Conservation (phyloP, 2,329 filamentous ascomycete genomes). For the Diaporthe sp. region DNA sequence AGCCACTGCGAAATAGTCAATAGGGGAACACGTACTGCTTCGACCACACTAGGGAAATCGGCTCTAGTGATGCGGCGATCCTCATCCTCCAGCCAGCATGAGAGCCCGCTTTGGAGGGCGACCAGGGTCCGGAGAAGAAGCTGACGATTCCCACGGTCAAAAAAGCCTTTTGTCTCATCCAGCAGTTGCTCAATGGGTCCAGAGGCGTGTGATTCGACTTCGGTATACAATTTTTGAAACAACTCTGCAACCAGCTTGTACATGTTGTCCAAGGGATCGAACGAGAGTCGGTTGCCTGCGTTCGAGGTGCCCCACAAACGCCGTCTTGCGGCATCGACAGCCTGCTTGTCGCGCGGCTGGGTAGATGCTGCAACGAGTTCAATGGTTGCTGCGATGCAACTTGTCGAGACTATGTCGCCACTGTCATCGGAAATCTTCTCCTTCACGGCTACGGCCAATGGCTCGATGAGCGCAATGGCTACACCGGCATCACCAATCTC, state of each 20-base stretch:
- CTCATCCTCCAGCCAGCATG: slow-evolving; percentile 73
- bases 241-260: slow-evolving; percentile 70
- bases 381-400: slow-evolving; percentile 51
- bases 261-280: slow-evolving; percentile 75
- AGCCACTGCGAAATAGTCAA: background rate
- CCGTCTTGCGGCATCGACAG: slow-evolving; percentile 74
- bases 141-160: slow-evolving; percentile 61
- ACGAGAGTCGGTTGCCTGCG: slow-evolving; percentile 55
- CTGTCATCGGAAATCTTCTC: slow-evolving; percentile 48
- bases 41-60: slow-evolving; percentile 54
- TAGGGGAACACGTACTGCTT: slow-evolving; percentile 56
- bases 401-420: slow-evolving; percentile 42
- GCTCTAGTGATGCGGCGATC: slow-evolving; percentile 56
- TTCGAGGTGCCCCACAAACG: slow-evolving; percentile 73
- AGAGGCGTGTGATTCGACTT: slow-evolving; percentile 51
- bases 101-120: slow-evolving; percentile 72
- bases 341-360: slow-evolving; percentile 71
- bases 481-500: slow-evolving; percentile 78
- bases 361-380: slow-evolving; percentile 61
- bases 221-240: slow-evolving; percentile 65
- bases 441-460: slow-evolving; percentile 70
- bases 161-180: slow-evolving; percentile 64
- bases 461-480: slow-evolving; percentile 77
- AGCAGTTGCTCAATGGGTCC: slow-evolving; percentile 59
- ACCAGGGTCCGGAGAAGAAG: slow-evolving; percentile 68